A percentile compares a stretch with the other conserved stretches of the same genome.
Conservation (phyloP, 306 rosid genomes). For the Boehmeria nivea region DNA sequence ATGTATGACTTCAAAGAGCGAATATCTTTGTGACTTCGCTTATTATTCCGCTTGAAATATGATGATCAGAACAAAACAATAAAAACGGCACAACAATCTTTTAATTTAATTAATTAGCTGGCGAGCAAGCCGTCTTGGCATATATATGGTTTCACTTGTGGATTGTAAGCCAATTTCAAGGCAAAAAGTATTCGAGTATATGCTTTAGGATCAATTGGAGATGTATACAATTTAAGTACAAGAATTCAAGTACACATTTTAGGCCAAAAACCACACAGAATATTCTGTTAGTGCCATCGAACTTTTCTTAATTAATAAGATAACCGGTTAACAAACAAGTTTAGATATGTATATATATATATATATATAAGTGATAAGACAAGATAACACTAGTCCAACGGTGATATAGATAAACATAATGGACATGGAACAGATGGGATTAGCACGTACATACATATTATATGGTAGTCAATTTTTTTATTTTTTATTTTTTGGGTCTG, state of each 20-base stretch:
- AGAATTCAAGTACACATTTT: too few species aligned
- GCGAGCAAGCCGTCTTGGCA: conserved; percentile 6
- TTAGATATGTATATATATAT: too few species aligned
- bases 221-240: too few species aligned
- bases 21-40: background rate
- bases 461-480: background rate
- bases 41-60: background rate
- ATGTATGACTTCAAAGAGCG: background rate
- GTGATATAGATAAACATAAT: background rate
- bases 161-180: background rate
- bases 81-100: background rate
- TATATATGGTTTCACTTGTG: background rate
- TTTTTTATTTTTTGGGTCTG: too few species aligned
- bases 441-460: background rate
- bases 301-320: too few species aligned
- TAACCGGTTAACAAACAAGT: too few species aligned
- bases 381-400: too few species aligned
- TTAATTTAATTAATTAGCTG: background rate
- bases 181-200: background rate
- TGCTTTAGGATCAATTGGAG: background rate
- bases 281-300: too few species aligned
- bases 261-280: too few species aligned
- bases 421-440: background rate
- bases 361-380: too few species aligned
- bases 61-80: background rate